Conservation (phyloP, 2,329 filamentous ascomycete species). For the Arthrobotrys musiformis region DNA sequence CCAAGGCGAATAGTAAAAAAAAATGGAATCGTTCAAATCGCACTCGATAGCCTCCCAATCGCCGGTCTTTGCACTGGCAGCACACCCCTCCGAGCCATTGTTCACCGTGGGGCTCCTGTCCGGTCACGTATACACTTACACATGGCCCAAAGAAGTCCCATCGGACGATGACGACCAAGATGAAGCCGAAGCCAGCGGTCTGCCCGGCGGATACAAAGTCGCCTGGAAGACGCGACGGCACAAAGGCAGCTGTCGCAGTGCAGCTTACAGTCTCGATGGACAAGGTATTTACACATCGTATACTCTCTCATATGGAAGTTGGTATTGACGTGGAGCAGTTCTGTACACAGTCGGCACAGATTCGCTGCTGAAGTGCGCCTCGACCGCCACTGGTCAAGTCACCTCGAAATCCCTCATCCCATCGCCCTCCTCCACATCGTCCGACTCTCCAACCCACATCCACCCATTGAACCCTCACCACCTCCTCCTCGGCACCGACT, state of each 20-base stretch:
- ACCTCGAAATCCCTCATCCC: conserved; percentile 83
- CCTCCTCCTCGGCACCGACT: conserved; percentile 89
- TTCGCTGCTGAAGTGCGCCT: conserved; percentile 70
- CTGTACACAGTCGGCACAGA: conserved; percentile 74
- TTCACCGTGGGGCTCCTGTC: conserved; percentile 85
- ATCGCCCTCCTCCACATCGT: conserved; percentile 64
- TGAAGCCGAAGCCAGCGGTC: conserved; percentile 33
- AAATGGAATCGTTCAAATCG: conserved; percentile 50
- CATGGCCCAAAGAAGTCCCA: conserved; percentile 56
- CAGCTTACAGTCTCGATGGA: conserved; percentile 83
- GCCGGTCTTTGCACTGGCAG: conserved; percentile 87
- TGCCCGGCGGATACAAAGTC: conserved; percentile 66
- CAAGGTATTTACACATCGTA: conserved; percentile 71
- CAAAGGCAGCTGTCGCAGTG: conserved; percentile 88
- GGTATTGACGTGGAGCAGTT: conserved; percentile 61
- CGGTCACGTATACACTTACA: conserved; percentile 82
- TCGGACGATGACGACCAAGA: conserved; percentile 20
- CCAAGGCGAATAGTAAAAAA: too few species aligned
- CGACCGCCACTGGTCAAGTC: conserved; percentile 73
- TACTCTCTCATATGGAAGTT: not conserved
- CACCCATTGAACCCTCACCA: conserved; percentile 87
- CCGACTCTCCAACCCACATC: conserved; percentile 66
- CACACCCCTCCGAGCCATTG: conserved; percentile 85
- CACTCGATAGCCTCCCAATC: conserved; percentile 80
- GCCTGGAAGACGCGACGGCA: conserved; percentile 88